Conservation (phyloP, 2,329 filamentous ascomycete species). For the Fusarium nurragi region DNA sequence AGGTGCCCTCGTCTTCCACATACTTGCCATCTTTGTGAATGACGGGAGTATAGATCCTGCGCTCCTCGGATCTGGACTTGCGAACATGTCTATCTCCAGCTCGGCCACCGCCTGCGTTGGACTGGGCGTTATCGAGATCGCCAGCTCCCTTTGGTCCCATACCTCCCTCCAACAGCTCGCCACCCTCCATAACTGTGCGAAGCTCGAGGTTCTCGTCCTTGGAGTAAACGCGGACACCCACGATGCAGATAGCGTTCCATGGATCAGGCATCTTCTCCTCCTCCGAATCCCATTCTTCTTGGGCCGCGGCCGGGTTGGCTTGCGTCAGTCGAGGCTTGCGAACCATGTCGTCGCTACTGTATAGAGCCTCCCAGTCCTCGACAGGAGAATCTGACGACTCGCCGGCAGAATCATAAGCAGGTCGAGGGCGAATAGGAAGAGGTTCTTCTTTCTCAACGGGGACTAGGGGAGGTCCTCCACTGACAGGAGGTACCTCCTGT, state of each 20-base stretch:
- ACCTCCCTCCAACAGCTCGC: slow-evolving; percentile 61
- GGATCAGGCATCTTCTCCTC: slow-evolving; percentile 65
- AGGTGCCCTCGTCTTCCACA: slow-evolving; percentile 32
- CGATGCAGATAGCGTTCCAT: slow-evolving; percentile 71
- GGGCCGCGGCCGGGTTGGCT: slow-evolving; percentile 47
- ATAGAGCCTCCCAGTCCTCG: slow-evolving; percentile 67
- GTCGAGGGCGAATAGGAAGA: slow-evolving; percentile 34
- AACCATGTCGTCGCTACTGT: slow-evolving; percentile 66
- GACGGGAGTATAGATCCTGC: slow-evolving; percentile 35
- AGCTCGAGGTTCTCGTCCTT: slow-evolving; percentile 65
- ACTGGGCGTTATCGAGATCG: slow-evolving; percentile 66
- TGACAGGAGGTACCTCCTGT: slow-evolving; percentile 48
- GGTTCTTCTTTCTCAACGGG: slow-evolving; percentile 30
- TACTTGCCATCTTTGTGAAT: slow-evolving; percentile 42
- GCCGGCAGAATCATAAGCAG: slow-evolving; percentile 57
- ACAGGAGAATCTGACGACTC: slow-evolving; percentile 69
- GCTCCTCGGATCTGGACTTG: slow-evolving; percentile 10
- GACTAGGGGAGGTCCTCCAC: slow-evolving; percentile 40
- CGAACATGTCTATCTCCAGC: slow-evolving; percentile 29
- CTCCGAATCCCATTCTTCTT: slow-evolving; percentile 61
- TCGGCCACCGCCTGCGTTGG: slow-evolving; percentile 62
- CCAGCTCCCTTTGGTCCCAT: slow-evolving; percentile 66
- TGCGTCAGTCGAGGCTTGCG: slow-evolving; percentile 58
- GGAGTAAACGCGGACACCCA: slow-evolving; percentile 69
- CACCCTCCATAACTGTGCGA: slow-evolving; percentile 65